A percentile compares a stretch with the other conserved stretches of the same genome.
Conservation (phyloP, 345 rosid genomes). For the Eucalyptus dawsonii region DNA sequence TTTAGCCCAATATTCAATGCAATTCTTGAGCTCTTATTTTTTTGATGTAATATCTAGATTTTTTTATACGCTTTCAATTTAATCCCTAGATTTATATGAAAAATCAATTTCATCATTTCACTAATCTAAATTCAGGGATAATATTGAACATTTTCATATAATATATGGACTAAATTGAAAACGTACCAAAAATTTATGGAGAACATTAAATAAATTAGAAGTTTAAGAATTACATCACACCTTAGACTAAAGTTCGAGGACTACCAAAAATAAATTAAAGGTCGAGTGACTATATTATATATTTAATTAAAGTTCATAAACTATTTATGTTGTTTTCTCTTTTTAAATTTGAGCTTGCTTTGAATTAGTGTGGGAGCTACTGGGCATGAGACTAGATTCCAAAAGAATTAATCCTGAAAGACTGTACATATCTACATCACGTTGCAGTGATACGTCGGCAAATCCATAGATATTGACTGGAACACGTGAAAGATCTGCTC, state of each 20-base stretch:
- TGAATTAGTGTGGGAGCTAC: not conserved
- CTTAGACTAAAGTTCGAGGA: not conserved
- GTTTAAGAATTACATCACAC: fast-evolving
- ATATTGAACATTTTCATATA: too few species aligned
- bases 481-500: not conserved
- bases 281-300: not conserved
- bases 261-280: too few species aligned
- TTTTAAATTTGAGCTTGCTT: not conserved
- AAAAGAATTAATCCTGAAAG: not conserved
- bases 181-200: too few species aligned
- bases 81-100: not conserved
- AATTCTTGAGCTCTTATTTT: too few species aligned
- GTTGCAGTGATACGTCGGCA: fast-evolving
- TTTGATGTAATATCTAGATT: not conserved
- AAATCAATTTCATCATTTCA: too few species aligned
- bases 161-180: too few species aligned
- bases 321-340: too few species aligned
- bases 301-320: fast-evolving
- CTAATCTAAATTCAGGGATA: too few species aligned
- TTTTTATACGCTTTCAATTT: too few species aligned
- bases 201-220: fast-evolving
- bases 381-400: not conserved
- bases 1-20: not conserved
- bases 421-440: fast-evolving
- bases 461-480: not conserved